phyloP scores from a whole-genome alignment of 768 basidiomycete genomes.

The Amanita fuliginea region DNA sequence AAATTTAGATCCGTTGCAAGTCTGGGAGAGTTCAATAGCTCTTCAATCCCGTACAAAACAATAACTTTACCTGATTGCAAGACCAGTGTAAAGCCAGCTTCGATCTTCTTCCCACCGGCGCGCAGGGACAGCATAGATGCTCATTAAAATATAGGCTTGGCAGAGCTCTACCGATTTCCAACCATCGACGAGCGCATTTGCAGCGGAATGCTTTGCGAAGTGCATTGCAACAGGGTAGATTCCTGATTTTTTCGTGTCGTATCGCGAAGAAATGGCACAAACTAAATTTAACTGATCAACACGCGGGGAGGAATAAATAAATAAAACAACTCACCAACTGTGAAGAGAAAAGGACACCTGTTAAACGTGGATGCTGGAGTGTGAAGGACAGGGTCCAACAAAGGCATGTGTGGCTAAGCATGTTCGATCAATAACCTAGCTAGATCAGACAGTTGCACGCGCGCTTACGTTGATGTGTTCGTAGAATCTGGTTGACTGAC shows the following conservation, averaged over 20 bases:
- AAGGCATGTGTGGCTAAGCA: constrained; percentile 51
- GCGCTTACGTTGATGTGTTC: constrained; percentile 51
- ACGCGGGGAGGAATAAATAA: background rate
- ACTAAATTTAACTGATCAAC: constrained; percentile 27
- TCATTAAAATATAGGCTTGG: constrained; percentile 88
- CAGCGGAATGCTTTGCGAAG: constrained; percentile 75
- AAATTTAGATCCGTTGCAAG: constrained; percentile 87
- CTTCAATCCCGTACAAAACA: background rate
- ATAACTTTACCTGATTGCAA: constrained; percentile 57
- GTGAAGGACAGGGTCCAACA: constrained; percentile 75
- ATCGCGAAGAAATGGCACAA: constrained; percentile 79
- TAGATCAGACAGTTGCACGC: background rate
- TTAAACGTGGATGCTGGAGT: constrained; percentile 71
- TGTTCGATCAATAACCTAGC: background rate
- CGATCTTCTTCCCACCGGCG: constrained; percentile 84
- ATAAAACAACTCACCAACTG: constrained; percentile 48
- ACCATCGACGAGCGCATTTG: constrained; percentile 69
- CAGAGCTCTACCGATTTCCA: constrained; percentile 83
- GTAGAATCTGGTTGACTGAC: constrained; percentile 44
- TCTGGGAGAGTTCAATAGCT: constrained; percentile 20
- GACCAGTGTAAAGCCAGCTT: constrained; percentile 82
- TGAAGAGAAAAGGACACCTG: constrained; percentile 84
- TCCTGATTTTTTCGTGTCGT: constrained; percentile 68
- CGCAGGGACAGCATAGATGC: constrained; percentile 70
- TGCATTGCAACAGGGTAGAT: constrained; percentile 86